Base-by-base conservation (phyloP, 768 basidiomycete species). In the Cyclocybe aegerita region DNA sequence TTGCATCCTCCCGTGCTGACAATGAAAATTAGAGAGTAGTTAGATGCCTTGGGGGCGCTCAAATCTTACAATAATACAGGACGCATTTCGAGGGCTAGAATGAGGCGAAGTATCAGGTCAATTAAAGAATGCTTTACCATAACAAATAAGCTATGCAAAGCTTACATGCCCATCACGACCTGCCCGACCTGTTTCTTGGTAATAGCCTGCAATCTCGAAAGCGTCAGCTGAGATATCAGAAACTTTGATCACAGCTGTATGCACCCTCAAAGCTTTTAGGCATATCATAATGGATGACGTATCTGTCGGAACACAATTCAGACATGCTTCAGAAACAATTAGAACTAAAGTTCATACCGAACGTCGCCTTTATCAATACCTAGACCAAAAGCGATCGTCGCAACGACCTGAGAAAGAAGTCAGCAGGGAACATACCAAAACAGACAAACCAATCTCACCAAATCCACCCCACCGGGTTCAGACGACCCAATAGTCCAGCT, bases 151-250 rank as follows among this genome's bases (percentile, higher is more conserved):
- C 23, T 4, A 23, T 23, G 4, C 38, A 14, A 40, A n/a, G 67
- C 81, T 59, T 56, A 89, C 90, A 53, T 68, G 62, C 31, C 88
- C 88, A 61, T 93, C 89, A 46, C 91, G 78, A 23, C 90, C 91
- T 49, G 87, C 90, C 43, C 90, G 77, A 84, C 88, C 89, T 55
- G 90, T 92, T 66, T 93, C 91, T 64, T 93, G 91, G 64, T 93
- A 93, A 64, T 85, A 93, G 0, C 89, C 90, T 90, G 23, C 23
- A 23, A 23, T 23, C 5, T 23, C 23, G 23, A 23, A 23, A 23
- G 23, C 23, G 23, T 23, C 23, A 23, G 23, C 5, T 23, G 23
- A 3, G 23, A 23, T 3, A 23, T 23, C 23, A 23, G 23, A 23
- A 23, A 23, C 23, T 23, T 23, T 23, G 5, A 23, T 23, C 3